Evolutionary conservation across 305 asterid genomes (phyloP), one percentile per base, ranked within the genome.

Genomic region (Andrographis paniculata): DNA sequence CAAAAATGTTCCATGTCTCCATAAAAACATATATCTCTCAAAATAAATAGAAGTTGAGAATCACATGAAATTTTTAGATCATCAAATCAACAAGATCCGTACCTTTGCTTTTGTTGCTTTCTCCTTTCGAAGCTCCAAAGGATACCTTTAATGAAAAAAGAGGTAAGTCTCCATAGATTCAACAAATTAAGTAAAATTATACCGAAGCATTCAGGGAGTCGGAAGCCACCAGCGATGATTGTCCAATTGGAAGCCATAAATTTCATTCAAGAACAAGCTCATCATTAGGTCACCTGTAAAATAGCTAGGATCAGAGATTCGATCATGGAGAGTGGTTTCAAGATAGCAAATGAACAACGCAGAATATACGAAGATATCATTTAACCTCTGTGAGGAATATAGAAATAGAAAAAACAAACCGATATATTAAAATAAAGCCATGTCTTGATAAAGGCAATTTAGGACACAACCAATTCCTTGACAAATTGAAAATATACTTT

Each of bases 221-320:
- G 20, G 33, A 36, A 46, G 53, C 64, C 84, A 89, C 98, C 98
- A 89, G 66, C 96, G 94, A 50, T 78, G 82, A 43, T 66, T 80
- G 72, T 89, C 98, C 45, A 89, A 74, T 64, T 89, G 98, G 72
- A 89, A 89, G 53, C 98, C 98, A 60, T 89, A 89, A 42, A 89
- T 75, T 68, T 89, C 98, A 54, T 89, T 86, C 80, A 86, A 70
- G 72, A 86, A 89, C 82, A 89, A 77, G 79, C 98, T 89, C 94
- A 89, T 78, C 92, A 89, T 85, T 41, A 60, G 50, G 73, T 89
- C 98, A 65, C 93, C 96, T 89, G 78, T 30, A 45, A 33, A 62
- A 46, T 64, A 60, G 59, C 38, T 17, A 15, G 42, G 28, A 47
- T 53, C 58, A 65, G 65, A 65, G 44, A 10, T 40, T 47, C 22